These are phyloP conservation scores for Populus trichocarpa DNA, from an alignment of 441 rosid genomes.

Conservation along the genomic window DNA sequence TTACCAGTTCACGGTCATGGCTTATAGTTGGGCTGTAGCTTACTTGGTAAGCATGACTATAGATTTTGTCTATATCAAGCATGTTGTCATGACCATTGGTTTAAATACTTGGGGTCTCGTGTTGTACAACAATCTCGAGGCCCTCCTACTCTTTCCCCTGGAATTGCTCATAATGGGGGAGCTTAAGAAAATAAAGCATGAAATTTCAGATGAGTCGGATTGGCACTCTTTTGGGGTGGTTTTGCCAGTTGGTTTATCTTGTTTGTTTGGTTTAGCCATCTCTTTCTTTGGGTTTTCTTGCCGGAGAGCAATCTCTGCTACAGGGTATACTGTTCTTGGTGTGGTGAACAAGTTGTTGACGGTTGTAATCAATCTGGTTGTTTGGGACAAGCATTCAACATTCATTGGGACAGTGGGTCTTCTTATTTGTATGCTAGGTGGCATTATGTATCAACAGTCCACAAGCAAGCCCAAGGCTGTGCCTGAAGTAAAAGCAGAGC, in stretches of 20 bases:
- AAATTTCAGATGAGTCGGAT: conserved; percentile 58
- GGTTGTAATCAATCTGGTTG: conserved; percentile 72
- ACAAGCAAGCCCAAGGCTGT: conserved; percentile 56
- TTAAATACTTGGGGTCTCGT: conserved; percentile 95
- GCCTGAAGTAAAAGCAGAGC: conserved; percentile 34
- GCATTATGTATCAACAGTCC: conserved; percentile 86
- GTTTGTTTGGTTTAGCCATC: conserved; percentile 74
- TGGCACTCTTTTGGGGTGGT: conserved; percentile 68
- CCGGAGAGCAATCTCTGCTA: conserved; percentile 87
- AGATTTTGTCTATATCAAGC: conserved; percentile 95
- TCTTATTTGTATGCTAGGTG: conserved; percentile 88
- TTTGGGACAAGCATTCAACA: conserved; percentile 96
- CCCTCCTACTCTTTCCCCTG: conserved; percentile 78
- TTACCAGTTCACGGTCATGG: conserved; percentile 77
- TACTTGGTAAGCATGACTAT: conserved; percentile 87
- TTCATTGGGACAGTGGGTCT: conserved; percentile 79
- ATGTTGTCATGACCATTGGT: conserved; percentile 93
- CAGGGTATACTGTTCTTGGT: conserved; percentile 95
- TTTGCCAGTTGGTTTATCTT: conserved; percentile 75
- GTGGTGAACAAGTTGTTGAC: conserved; percentile 91
- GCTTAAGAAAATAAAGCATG: conserved; percentile 80
- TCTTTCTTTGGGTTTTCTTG: conserved; percentile 98
- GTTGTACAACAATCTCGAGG: conserved; percentile 91
- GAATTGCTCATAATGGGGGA: conserved; percentile 97
- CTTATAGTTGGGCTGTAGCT: conserved; percentile 88